Evolutionary conservation across 139 green algal species (phyloP), one percentile per base, ranked within the genome.

Genomic region (Ostreobium quekettii): DNA sequence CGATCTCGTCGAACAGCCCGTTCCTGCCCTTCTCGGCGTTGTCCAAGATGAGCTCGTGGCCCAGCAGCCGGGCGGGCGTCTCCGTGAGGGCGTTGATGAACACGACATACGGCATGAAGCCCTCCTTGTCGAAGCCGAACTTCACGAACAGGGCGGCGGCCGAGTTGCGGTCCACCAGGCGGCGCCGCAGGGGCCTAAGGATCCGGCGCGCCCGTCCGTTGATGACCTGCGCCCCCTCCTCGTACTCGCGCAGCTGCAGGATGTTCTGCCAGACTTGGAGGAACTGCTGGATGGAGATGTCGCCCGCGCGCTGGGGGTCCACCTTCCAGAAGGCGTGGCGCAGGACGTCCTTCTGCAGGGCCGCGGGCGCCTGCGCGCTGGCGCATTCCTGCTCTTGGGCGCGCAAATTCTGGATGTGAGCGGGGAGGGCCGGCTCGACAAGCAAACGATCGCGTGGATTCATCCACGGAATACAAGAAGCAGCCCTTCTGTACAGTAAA

Each of bases 251-350:
- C 65, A 87, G 67, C 7, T 75, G 71, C 47, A 87, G 67, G 38
- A 79, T 29, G 42, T 80, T 83, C 68, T 87, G 74, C 81, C 81
- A 87, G 33, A 87, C 75, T 71, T 85, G 79, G 63, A 86, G 69
- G 61, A 83, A 83, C 68, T 83, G 81, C 67, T 80, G 66, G 8
- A 84, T 31, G 31, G 77, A 83, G n/a, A 84, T 66, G 33, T 31
- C 32, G 47, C 78, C 81, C 2, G 70, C 81, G 1, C 49, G 22
- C 19, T 60, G 2, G 2, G 75, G 78, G 70, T 87, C 81, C 29
- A 87, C 81, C 49, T 67, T 72, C 75, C 75, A 84, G 48, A 84
- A 84, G 15, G 68, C 75, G 37, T 77, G 73, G 1, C 49, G 28
- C 38, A 87, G 71, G 15, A 84, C 58, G 66, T 80, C 71, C 74